Percentiles rank a stretch among this genome's conserved stretches.
Evolutionary conservation across 73 alveolate genomes (phyloP).

Genomic region (Symbiodinium natans): DNA sequence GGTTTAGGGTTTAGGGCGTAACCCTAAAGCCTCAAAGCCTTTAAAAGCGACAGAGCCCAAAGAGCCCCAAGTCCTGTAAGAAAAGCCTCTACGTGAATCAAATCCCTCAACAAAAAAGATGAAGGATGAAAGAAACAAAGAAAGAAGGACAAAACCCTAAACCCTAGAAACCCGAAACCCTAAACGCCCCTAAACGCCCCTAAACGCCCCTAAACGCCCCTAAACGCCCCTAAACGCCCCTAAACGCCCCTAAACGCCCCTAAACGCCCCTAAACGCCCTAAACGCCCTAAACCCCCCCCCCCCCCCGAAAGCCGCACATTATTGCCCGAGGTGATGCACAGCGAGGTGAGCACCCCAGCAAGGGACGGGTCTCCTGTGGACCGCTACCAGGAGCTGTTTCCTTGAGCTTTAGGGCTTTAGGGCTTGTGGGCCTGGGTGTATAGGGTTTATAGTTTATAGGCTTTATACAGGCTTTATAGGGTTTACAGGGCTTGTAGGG

Average conservation of each 20-base stretch:
- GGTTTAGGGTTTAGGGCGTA: not conserved
- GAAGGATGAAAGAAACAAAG: too few relatives aligned
- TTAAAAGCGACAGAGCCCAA: too few relatives aligned
- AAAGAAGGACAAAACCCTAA: too few relatives aligned
- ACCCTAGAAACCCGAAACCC: not conserved
- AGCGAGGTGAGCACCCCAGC: not conserved
- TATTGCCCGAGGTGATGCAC: slow-evolving; percentile 5
- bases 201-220: not conserved
- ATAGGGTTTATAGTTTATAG: not conserved
- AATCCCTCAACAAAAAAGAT: too few relatives aligned
- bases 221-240: not conserved
- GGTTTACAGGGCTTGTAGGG: not conserved
- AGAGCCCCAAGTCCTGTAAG: too few relatives aligned
- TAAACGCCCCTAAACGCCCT: not conserved
- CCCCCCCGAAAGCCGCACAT: not conserved
- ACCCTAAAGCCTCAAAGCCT: too few relatives aligned
- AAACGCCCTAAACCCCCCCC: not conserved
- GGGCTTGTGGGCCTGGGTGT: not conserved
- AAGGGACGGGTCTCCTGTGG: not conserved
- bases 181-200: not conserved
- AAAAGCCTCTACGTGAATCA: too few relatives aligned
- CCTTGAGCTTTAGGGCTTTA: not conserved
- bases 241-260: not conserved
- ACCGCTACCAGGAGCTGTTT: not conserved
- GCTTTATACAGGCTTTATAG: too few relatives aligned